Evolutionary conservation across 2,329 filamentous ascomycete genomes (phyloP).

Genomic region (Aspergillus sergii): DNA sequence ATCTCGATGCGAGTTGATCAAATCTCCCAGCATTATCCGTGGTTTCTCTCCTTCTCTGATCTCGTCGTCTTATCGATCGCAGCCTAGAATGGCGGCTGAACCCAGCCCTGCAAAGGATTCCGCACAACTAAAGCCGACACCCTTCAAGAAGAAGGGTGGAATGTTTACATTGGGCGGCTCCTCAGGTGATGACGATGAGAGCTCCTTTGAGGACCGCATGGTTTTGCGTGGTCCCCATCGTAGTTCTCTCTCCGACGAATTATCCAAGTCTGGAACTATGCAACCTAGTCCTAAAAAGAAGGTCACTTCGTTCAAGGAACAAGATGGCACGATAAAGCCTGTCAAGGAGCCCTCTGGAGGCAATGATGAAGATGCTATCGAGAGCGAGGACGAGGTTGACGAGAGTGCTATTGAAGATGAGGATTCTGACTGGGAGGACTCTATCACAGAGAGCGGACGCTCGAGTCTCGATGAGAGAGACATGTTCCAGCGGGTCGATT

Average conservation of each 20-base stretch:
- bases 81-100: conserved; percentile 56
- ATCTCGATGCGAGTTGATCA: conserved; percentile 53
- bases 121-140: conserved; percentile 59
- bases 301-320: conserved; percentile 78
- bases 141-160: conserved; percentile 66
- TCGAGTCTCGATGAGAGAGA: conserved; percentile 79
- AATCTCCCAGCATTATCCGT: conserved; percentile 71
- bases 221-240: conserved; percentile 53
- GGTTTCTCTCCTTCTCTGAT: conserved; percentile 81
- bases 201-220: conserved; percentile 69
- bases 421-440: conserved; percentile 65
- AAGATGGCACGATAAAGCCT: conserved; percentile 68
- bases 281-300: conserved; percentile 61
- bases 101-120: conserved; percentile 59
- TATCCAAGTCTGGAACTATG: conserved; percentile 46
- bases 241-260: conserved; percentile 58
- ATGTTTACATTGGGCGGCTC: conserved; percentile 77
- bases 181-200: conserved; percentile 80
- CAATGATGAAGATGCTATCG: conserved; percentile 60
- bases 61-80: conserved; percentile 68
- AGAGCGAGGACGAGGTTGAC: conserved; percentile 68
- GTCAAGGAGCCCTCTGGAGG: conserved; percentile 58
- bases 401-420: conserved; percentile 81
- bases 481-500: conserved; percentile 89
- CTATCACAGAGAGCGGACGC: conserved; percentile 77